Base-by-base conservation (phyloP, 2,329 filamentous ascomycete genomes). In the Dactylellina haptotyla region DNA sequence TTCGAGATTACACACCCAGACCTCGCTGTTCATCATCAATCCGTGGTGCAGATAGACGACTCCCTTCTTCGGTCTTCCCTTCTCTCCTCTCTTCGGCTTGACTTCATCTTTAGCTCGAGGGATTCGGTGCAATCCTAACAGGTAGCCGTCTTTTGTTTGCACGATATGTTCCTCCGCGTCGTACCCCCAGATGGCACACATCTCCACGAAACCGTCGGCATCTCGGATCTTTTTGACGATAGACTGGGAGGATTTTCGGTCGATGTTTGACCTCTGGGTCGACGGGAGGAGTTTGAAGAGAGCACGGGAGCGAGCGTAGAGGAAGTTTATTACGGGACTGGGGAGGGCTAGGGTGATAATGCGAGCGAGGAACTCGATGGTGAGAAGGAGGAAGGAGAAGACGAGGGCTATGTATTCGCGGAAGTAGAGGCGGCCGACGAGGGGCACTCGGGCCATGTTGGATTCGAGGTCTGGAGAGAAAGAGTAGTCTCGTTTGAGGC, bases 1-100 rank as follows among this genome's bases (percentile, higher is more conserved):
- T 76, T 97, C 91, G 0, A 94, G 96, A 79, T 94, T 83, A 79
- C 92, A 96, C 6, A 98, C 92, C 95, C 95, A 99, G 32, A 99
- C 94, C 81, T 99, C 95, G 78, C 93, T 97, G 82, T 97, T 98
- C 95, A 99, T 99, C 79, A 99, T 86, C 67, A 99, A 85, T 6
- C 77, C 95, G 81, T 99, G 95, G 79, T 99, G 95, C 75, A 99
- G 84, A 80, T 98, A 99, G 4, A 95, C 89, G 53, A 98, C 91
- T 8, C 89, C 90, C 83, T 97, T 97, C 81, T 86, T 86, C 26
- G 90, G 77, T 78, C 89, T 89, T 34, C 85, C 84, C 0, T 85
- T 84, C 0, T 84, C 83, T 0, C 90, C 90, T 56, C 84, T 83
- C 79, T 97, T 97, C 78, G 97, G 90, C 75, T 87, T 87, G 61